A percentile compares a stretch with the other conserved stretches of the same genome.
phyloP scores from a whole-genome alignment of 768 basidiomycete species.

The Butyriboletus loyo region DNA sequence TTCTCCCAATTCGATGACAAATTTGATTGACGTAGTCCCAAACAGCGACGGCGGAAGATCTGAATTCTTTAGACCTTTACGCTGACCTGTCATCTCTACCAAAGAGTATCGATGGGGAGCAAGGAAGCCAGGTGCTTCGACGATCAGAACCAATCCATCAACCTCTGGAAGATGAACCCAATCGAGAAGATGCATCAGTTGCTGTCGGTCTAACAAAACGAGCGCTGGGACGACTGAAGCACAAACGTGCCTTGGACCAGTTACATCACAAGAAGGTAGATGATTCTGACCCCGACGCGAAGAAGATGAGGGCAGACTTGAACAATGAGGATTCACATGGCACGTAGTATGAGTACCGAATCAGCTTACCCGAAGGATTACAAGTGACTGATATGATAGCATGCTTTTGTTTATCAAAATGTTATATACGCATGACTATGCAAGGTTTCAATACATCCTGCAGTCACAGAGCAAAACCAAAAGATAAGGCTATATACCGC shows the following conservation, averaged over 20 bases:
- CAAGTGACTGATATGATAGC: background rate
- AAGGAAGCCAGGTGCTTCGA: slow-evolving; percentile 39
- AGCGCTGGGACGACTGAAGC: slow-evolving; percentile 48
- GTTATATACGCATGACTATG: no score
- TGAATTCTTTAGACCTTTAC: slow-evolving; percentile 60
- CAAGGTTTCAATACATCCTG: no score
- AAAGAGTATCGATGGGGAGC: slow-evolving; percentile 50
- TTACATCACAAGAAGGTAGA: slow-evolving; percentile 14
- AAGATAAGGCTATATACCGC: background rate
- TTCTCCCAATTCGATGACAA: background rate
- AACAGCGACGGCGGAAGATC: slow-evolving; percentile 48
- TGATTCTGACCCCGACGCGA: slow-evolving; percentile 1
- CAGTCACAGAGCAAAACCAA: background rate
- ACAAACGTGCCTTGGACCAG: slow-evolving; percentile 43
- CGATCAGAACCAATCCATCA: slow-evolving; percentile 11
- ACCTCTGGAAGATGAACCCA: slow-evolving; percentile 10
- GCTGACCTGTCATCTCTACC: slow-evolving; percentile 54
- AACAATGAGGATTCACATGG: slow-evolving; percentile 1
- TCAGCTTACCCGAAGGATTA: background rate
- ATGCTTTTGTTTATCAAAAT: no score
- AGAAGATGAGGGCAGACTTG: slow-evolving; percentile 18
- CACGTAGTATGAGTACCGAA: background rate
- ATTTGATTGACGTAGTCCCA: background rate
- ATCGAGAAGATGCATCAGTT: slow-evolving; percentile 1
- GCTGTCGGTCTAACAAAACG: slow-evolving; percentile 38